Conservation (phyloP, 179 eudicot species). For the Silene noctiflora region DNA sequence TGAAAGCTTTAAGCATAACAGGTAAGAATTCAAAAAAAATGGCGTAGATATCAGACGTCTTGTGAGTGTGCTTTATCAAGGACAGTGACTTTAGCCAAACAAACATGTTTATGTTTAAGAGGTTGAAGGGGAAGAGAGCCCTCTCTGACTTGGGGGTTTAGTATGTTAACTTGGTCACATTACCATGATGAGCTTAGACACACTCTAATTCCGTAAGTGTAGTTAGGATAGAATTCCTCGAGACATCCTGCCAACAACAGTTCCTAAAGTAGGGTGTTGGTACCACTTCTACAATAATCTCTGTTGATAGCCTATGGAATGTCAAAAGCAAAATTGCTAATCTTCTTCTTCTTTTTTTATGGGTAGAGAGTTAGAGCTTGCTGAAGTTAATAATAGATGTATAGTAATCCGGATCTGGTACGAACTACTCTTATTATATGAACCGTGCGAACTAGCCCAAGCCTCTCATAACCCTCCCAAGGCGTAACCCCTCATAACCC, state of each 20-base stretch:
- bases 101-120: not conserved
- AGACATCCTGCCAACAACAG: too few relatives aligned
- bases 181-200: not conserved
- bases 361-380: not conserved
- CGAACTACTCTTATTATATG: too few relatives aligned
- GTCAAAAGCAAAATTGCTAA: not conserved
- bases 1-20: constrained; percentile 94
- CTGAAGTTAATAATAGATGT: not conserved
- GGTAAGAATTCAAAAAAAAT: constrained; percentile 37
- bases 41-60: not conserved
- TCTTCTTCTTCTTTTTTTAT: not conserved
- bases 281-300: too few relatives aligned
- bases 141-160: not conserved
- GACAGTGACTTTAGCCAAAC: not conserved
- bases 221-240: too few relatives aligned
- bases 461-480: too few relatives aligned
- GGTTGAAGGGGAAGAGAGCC: not conserved
- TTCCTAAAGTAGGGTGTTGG: too few relatives aligned
- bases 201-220: not conserved
- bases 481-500: too few relatives aligned
- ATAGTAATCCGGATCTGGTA: too few relatives aligned
- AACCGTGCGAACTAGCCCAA: too few relatives aligned
- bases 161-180: not conserved
- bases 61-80: not conserved
- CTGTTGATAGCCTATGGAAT: too few relatives aligned